Conservation (phyloP, 352 stramenopile genomes). For the Phytophthora sojae region DNA sequence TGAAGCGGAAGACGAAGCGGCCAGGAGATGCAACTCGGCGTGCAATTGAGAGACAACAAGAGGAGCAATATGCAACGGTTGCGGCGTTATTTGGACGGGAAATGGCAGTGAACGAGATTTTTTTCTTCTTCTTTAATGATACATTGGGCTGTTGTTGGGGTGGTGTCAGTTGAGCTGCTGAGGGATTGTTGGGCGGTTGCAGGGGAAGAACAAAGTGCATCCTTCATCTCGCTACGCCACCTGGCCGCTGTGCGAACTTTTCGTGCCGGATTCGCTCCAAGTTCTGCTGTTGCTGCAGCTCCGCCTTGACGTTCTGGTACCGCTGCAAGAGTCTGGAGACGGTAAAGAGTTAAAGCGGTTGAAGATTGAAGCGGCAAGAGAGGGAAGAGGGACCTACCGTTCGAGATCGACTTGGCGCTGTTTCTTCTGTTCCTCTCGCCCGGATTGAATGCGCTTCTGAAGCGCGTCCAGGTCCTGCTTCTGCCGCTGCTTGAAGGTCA, state of each 20-base stretch:
- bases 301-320: conserved; percentile 96
- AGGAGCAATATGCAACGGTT: background rate
- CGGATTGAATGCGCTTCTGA: conserved; percentile 94
- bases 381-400: conserved; percentile 41
- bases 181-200: background rate
- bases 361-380: background rate
- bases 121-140: conserved; percentile 23
- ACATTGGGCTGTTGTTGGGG: conserved; percentile 10
- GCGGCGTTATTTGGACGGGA: conserved; percentile 11
- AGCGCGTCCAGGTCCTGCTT: conserved; percentile 94
- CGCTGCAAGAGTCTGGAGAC: conserved; percentile 81
- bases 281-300: conserved; percentile 95
- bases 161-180: background rate
- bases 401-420: conserved; percentile 95
- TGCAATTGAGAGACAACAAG: conserved; percentile 8
- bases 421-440: conserved; percentile 96
- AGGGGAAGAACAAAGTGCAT: background rate
- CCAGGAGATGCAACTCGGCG: background rate
- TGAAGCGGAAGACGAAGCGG: background rate
- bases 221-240: conserved; percentile 28
- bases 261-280: conserved; percentile 92
- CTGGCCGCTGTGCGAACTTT: conserved; percentile 69
- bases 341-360: background rate
- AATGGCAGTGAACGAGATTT: conserved; percentile 13
- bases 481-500: conserved; percentile 95